Evolutionary conservation across 345 rosid genomes (phyloP), one percentile per base, ranked within the genome.

Genomic region (Cardamine occulta): DNA sequence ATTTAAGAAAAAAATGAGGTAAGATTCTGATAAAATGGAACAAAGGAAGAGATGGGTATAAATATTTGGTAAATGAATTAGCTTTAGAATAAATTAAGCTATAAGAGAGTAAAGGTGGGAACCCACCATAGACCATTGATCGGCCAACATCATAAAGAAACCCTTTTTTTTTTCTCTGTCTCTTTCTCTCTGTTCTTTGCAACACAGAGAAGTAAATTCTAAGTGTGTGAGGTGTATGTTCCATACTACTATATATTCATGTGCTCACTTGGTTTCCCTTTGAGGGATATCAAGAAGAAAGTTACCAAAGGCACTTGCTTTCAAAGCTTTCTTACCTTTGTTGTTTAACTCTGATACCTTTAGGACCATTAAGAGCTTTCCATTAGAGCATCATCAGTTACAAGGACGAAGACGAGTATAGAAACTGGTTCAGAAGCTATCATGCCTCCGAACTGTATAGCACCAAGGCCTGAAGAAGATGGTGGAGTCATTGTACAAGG

Each of bases 381-480:
- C 70, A 14, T 52, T 52, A 60, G 39, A 31, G 49, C 48, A 62
- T 76, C 70, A 69, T 42, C 55, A 31, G 44, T 44, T 21, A 45
- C 29, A 18, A 65, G 29, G 3, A 45, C 76, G 18, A 63, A 23
- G 45, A 76, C 70, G 12, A 57, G 29, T 35, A 47, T 4, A 10
- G 59, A 51, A 82, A 72, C 79, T 42, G 35, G 66, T 68, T 35
- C 64, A 60, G 73, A 40, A 66, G 34, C 60, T 44, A 75, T 72
- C 86, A 85, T 83, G 89, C 79, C 85, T 26, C 79, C 72, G 72
- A 82, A 81, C 75, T 82, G 82, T 62, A 67, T 80, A 81, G 89
- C 84, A 40, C 84, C 90, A 72, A 88, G 86, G 63, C 89, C 87
- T 39, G 88, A 78, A 82, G 72, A 65, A 76, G 74, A 81, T 77